A percentile compares a stretch with the other conserved stretches of the same genome.
Conservation (phyloP, 768 basidiomycete species). For the Gyrodon lividus region DNA sequence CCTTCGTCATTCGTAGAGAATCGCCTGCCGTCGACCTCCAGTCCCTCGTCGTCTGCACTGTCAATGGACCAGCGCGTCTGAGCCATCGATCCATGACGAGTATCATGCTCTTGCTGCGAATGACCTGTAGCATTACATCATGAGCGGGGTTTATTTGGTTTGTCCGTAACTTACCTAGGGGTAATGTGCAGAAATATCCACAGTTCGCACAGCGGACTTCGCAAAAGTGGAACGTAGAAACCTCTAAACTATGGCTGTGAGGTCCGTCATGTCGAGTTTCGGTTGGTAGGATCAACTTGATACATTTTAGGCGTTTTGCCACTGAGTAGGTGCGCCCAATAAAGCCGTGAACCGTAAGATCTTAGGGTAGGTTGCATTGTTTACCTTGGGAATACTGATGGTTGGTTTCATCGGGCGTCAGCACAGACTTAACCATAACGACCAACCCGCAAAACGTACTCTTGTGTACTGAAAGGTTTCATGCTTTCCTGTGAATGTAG, state of each 20-base stretch:
- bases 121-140: slow-evolving; percentile 41
- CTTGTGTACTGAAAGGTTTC: slow-evolving; percentile 60
- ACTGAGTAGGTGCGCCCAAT: slow-evolving; percentile 24
- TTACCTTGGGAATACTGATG: no score
- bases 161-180: slow-evolving; percentile 36
- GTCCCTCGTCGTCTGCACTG: slow-evolving; percentile 40
- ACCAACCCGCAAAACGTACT: slow-evolving; percentile 27
- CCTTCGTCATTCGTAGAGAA: slow-evolving; percentile 49
- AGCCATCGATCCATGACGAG: slow-evolving; percentile 57
- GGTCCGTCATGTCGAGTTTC: slow-evolving; percentile 37
- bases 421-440: no score
- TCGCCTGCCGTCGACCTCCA: slow-evolving; percentile 50
- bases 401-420: no score
- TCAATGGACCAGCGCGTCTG: slow-evolving; percentile 50
- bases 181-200: slow-evolving; percentile 53
- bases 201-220: slow-evolving; percentile 46
- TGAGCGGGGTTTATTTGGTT: not conserved
- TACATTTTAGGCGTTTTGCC: slow-evolving; percentile 46
- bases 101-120: slow-evolving; percentile 53
- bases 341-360: no score
- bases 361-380: no score
- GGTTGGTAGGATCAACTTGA: slow-evolving; percentile 41
- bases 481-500: slow-evolving; percentile 52
- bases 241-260: slow-evolving; percentile 44
- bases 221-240: slow-evolving; percentile 47